A percentile compares a stretch with the other conserved stretches of the same genome.
These are phyloP conservation scores for Plasmodium gaboni DNA, from an alignment of 169 alveolate species.

Conservation along the genomic window DNA sequence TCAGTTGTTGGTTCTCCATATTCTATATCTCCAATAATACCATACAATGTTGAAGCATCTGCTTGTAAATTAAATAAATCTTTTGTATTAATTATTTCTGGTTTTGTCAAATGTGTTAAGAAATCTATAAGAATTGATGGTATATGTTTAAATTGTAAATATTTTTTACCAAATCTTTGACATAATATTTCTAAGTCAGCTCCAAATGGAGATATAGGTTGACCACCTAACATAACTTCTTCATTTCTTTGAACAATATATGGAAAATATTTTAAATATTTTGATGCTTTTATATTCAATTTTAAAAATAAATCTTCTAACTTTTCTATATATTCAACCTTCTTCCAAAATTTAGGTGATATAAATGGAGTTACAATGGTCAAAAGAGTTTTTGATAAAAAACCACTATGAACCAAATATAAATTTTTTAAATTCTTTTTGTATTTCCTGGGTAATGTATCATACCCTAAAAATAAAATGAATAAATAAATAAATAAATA, in stretches of 20 bases:
- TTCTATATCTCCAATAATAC: conserved; percentile 78
- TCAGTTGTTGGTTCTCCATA: conserved; percentile 79
- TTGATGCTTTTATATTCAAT: conserved; percentile 78
- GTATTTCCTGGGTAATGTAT: conserved; percentile 80
- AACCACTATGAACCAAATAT: conserved; percentile 83
- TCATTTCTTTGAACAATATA: conserved; percentile 86
- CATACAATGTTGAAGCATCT: conserved; percentile 77
- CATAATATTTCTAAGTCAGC: conserved; percentile 83
- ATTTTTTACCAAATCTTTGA: conserved; percentile 79
- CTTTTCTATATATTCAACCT: conserved; percentile 82
- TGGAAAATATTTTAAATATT: conserved; percentile 78
- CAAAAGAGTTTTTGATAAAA: conserved; percentile 79
- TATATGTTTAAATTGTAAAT: conserved; percentile 79
- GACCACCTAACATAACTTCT: conserved; percentile 80
- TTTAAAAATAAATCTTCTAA: conserved; percentile 78
- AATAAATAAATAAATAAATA: not conserved
- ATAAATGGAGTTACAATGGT: conserved; percentile 79
- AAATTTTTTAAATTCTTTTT: conserved; percentile 81
- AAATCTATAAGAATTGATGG: conserved; percentile 80
- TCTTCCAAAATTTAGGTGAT: conserved; percentile 78
- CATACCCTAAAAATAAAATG: conserved; percentile 78
- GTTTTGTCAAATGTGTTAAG: conserved; percentile 74
- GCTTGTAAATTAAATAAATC: conserved; percentile 81
- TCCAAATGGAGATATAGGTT: conserved; percentile 81
- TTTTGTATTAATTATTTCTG: conserved; percentile 78